These are phyloP conservation scores for Phialophora tarda DNA, from an alignment of 2,329 filamentous ascomycete species.

Conservation along the genomic window DNA sequence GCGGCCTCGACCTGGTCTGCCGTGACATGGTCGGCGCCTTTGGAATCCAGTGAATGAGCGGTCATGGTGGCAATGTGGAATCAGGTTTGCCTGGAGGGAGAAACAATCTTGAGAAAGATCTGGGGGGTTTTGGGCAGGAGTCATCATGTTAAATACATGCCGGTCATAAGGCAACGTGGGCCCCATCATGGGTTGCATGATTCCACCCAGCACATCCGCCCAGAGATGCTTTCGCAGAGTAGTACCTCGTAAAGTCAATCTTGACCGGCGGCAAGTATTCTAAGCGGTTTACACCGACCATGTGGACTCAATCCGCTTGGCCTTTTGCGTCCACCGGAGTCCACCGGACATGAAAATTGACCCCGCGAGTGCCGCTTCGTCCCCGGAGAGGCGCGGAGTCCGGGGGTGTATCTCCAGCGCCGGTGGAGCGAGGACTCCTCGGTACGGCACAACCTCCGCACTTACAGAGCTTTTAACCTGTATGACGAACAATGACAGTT, in stretches of 20 bases:
- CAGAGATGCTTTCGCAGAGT: not conserved
- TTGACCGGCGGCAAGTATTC: not conserved
- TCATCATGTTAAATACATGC: not conserved
- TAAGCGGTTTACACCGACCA: not conserved
- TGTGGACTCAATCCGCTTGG: not conserved
- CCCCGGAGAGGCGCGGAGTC: not conserved
- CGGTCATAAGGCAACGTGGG: not conserved
- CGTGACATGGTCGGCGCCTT: conserved; percentile 10
- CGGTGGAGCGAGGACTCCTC: not conserved
- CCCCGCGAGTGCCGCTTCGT: not conserved
- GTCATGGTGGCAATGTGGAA: not conserved
- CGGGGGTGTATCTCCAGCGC: not conserved
- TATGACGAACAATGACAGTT: not conserved
- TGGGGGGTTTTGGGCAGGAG: not conserved
- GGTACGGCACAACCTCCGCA: not conserved
- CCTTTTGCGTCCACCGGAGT: not conserved
- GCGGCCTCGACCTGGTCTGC: conserved; percentile 13
- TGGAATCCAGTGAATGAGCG: conserved; percentile 6
- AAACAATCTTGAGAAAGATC: not conserved
- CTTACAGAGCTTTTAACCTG: not conserved
- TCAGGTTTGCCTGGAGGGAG: not conserved
- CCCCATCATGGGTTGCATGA: not conserved
- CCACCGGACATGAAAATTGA: not conserved
- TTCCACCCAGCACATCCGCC: not conserved
- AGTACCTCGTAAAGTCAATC: not conserved